Base-by-base conservation (phyloP, 2,329 filamentous ascomycete genomes). In the Zarea fungicola region DNA sequence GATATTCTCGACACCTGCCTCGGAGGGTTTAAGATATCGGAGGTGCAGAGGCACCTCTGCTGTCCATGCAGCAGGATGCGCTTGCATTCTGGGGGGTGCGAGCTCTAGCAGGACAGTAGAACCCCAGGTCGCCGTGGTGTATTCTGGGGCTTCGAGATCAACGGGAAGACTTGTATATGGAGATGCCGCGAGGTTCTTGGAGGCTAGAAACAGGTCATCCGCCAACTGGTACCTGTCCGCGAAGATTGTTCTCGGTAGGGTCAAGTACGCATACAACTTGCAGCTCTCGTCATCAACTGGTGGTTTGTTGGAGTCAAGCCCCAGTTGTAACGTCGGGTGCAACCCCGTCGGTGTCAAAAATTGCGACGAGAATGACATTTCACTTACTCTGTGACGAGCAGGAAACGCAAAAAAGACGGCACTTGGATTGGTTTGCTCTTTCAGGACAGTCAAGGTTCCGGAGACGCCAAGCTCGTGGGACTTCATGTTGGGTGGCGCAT, bases 121-220 rank as follows among this genome's bases (percentile, higher is more conserved):
- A 5, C 92, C 92, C 92, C 92, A 96, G 26, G 75, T 66, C 6
- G 76, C 62, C 25, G 89, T 77, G 2, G 84, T 81, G 72, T 95
- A 97, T 58, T 85, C 85, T 1, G 92, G 92, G 1, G 89, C 90
- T 70, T 97, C 92, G 46, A 97, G 83, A 57, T 97, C 91, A 6
- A 91, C 87, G 18, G 89, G 87, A 11, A 87, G 79, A 22, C 82
- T 83, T 13, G 89, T 77, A 54, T 85, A 81, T 37, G 77, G 82
- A 34, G 95, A 70, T 2, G 78, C 72, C 3, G 76, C 73, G 18
- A 96, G 76, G 60, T 95, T 89, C 59, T 95, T 89, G 1, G 89
- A 91, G 4, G 80, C 67, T 25, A 95, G 76, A 68, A 95, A 93
- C 5, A 96, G 75, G 0, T 78, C 67, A 63, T 91, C 87, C 21